Percentiles rank a stretch among this genome's conserved stretches.
Evolutionary conservation across 2,329 filamentous ascomycete genomes (phyloP).

Genomic region (Phyllosticta citriasiana): DNA sequence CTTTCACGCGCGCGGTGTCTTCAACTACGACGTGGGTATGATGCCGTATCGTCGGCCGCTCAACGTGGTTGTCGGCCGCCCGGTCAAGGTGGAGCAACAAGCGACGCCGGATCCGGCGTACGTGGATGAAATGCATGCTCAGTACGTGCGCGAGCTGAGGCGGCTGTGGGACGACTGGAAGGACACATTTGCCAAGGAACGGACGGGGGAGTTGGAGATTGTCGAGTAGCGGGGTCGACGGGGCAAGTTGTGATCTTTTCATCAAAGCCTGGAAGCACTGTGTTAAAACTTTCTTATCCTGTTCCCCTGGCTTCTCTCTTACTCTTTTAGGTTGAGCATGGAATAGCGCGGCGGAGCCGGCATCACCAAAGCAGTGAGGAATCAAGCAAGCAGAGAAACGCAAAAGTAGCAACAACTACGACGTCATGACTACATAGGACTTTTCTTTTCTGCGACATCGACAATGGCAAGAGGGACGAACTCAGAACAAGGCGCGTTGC

Average conservation of each 20-base stretch:
- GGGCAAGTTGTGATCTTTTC: neutral
- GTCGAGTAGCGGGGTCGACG: conserved; percentile 38
- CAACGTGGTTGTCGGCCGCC: conserved; percentile 80
- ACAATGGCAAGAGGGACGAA: neutral
- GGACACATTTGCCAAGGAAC: conserved; percentile 57
- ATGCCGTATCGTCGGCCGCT: conserved; percentile 86
- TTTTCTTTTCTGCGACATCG: neutral
- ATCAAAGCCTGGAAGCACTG: too few relatives aligned
- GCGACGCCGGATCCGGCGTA: conserved; percentile 61
- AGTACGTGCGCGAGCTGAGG: conserved; percentile 67
- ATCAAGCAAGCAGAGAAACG: neutral
- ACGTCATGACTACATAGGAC: neutral
- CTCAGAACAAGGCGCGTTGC: too few relatives aligned
- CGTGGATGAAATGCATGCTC: conserved; percentile 67
- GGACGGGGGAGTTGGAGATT: conserved; percentile 58
- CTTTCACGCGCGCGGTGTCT: conserved; percentile 82
- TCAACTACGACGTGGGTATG: conserved; percentile 95
- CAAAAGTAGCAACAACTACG: neutral
- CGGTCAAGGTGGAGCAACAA: conserved; percentile 58
- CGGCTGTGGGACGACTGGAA: conserved; percentile 70
- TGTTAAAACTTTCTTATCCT: neutral
- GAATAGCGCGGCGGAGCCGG: neutral
- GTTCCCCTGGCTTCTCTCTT: neutral
- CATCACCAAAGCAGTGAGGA: neutral
- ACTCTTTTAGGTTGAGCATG: neutral